These are phyloP conservation scores for Phaseolus coccineus DNA, from an alignment of 331 rosid genomes.

Conservation along the genomic window DNA sequence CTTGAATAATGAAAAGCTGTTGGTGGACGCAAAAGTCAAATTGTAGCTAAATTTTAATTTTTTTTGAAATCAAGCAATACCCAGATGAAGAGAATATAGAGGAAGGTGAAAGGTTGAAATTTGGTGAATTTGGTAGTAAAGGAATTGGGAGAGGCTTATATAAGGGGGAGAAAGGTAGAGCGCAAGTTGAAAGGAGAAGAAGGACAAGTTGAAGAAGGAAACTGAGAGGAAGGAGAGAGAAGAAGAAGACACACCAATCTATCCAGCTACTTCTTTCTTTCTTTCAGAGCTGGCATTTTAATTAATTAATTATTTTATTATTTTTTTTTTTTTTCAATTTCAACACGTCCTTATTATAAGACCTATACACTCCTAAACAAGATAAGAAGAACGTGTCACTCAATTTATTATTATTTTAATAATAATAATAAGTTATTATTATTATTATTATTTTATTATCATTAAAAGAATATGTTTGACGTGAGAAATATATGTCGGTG, in stretches of 20 bases:
- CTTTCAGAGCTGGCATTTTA: slow-evolving; percentile 42
- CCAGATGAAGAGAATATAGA: neutral
- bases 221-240: slow-evolving; percentile 53
- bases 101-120: neutral
- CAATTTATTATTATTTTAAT: neutral
- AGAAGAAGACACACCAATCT: slow-evolving; percentile 34
- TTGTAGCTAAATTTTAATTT: neutral
- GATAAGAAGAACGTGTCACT: slow-evolving; percentile 37
- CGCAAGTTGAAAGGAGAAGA: neutral
- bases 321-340: slow-evolving; percentile 12
- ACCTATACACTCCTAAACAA: neutral
- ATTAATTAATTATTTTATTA: neutral
- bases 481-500: slow-evolving; percentile 48
- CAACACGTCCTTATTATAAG: neutral
- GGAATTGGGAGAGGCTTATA: slow-evolving; percentile 35
- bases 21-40: neutral
- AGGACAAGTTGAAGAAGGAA: slow-evolving; percentile 60
- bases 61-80: no score
- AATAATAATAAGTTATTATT: no score
- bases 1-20: neutral
- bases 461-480: no score
- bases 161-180: neutral
- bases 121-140: slow-evolving; percentile 15
- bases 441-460: no score
- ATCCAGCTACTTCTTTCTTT: neutral